Percentiles rank a stretch among this genome's conserved stretches.
Evolutionary conservation across 2,329 filamentous ascomycete species (phyloP).

Genomic region (Beauveria rudraprayagi): DNA sequence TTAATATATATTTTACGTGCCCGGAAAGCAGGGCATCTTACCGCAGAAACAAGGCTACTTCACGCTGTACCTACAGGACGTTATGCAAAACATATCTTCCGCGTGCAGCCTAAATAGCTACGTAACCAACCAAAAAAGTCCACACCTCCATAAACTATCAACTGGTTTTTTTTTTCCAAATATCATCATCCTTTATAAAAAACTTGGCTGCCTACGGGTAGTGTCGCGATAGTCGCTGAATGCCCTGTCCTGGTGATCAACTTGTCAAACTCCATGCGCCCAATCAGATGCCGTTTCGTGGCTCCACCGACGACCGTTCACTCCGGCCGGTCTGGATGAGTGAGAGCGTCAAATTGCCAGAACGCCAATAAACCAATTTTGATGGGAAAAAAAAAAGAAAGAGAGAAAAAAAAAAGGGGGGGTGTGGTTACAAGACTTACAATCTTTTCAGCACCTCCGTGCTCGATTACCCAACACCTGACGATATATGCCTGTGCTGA

Average conservation of each 20-base stretch:
- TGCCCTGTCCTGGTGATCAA: slow-evolving; percentile 6
- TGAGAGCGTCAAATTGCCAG: background rate
- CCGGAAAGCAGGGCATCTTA: too few relatives aligned
- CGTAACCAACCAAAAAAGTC: background rate
- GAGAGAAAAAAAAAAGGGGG: background rate
- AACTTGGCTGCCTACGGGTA: too few relatives aligned
- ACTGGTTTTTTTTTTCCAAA: background rate
- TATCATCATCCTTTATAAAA: background rate
- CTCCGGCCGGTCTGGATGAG: background rate
- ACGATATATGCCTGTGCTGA: background rate
- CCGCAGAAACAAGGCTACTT: background rate
- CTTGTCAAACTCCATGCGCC: background rate
- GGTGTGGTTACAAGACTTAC: background rate
- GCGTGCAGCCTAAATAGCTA: background rate
- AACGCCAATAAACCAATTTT: too few relatives aligned
- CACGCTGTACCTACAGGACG: background rate
- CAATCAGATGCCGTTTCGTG: slow-evolving; percentile 4
- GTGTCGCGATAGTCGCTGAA: background rate
- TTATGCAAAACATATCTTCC: background rate
- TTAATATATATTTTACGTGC: too few relatives aligned
- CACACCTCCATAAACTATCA: background rate
- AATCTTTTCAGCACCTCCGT: background rate
- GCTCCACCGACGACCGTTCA: slow-evolving; percentile 2
- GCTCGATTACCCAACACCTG: background rate
- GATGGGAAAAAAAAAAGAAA: background rate